Evolutionary conservation across 2,329 filamentous ascomycete species (phyloP).

Genomic region (Diaporthe ilicicola): DNA sequence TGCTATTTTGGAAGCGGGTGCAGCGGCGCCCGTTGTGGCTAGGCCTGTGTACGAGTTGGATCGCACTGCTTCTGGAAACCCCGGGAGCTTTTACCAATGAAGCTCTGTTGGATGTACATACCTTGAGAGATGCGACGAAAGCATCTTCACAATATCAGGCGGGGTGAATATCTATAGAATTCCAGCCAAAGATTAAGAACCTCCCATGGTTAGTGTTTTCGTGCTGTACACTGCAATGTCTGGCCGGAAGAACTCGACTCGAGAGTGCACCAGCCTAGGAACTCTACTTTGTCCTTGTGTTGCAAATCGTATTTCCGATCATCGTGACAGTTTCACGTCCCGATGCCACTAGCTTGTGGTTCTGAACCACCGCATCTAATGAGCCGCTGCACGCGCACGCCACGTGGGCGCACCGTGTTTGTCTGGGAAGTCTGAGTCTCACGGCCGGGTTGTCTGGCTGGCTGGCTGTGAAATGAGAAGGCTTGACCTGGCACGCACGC

Average conservation of each 20-base stretch:
- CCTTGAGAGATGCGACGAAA: not conserved
- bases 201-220: not conserved
- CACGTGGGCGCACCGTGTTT: constrained; percentile 7
- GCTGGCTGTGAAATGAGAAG: not conserved
- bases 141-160: constrained; percentile 4
- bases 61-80: constrained; percentile 10
- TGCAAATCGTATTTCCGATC: not conserved
- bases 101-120: constrained; percentile 30
- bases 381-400: constrained; percentile 9
- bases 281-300: not conserved
- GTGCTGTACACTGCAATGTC: not conserved
- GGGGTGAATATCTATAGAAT: constrained; percentile 31
- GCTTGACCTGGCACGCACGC: not conserved
- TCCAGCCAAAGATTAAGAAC: constrained; percentile 19
- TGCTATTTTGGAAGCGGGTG: constrained; percentile 2
- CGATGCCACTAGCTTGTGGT: constrained; percentile 1
- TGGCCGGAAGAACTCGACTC: not conserved
- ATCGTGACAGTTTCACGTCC: not conserved
- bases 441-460: not conserved
- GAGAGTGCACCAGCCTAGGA: not conserved
- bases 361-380: not conserved
- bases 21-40: constrained; percentile 3
- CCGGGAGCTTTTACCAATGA: not conserved
- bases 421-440: constrained; percentile 10
- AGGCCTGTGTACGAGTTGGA: constrained; percentile 22